Percentiles rank a stretch among this genome's conserved stretches.
phyloP scores from a whole-genome alignment of 2,329 filamentous ascomycete species.

The Waltergamsia citrina region DNA sequence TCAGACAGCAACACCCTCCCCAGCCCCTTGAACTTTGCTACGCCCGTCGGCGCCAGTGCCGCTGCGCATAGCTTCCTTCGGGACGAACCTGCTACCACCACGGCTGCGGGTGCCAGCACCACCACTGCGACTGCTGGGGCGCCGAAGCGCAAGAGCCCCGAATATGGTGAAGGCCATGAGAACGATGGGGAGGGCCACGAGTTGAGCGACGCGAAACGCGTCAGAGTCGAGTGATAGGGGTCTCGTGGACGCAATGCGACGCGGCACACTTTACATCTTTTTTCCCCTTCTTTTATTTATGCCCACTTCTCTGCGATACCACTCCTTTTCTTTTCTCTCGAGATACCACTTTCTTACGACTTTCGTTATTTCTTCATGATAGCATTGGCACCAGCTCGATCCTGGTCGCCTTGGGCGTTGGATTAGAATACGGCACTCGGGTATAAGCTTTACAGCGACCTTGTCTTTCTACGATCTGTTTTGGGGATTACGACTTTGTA shows the following conservation, averaged over 20 bases:
- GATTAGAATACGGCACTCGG: too few relatives aligned
- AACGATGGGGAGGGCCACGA: conserved; percentile 30
- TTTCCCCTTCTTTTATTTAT: conserved; percentile 1
- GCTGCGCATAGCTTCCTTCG: conserved; percentile 56
- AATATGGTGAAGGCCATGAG: conserved; percentile 30
- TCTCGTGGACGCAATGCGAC: too few relatives aligned
- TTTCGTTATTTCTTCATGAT: not conserved
- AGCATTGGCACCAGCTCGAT: not conserved
- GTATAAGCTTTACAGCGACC: too few relatives aligned
- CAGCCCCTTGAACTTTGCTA: conserved; percentile 87
- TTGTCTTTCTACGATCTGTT: too few relatives aligned
- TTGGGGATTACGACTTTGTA: not conserved
- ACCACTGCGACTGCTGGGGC: conserved; percentile 8
- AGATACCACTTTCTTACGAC: conserved; percentile 4
- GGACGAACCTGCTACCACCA: conserved; percentile 32
- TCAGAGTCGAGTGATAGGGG: conserved; percentile 41
- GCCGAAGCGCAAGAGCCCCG: conserved; percentile 49
- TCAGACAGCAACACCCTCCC: conserved; percentile 77
- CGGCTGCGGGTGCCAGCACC: conserved; percentile 9
- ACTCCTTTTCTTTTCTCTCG: not conserved
- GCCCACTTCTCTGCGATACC: not conserved
- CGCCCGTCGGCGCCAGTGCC: conserved; percentile 57
- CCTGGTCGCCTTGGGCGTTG: not conserved
- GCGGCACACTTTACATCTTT: conserved; percentile 1
- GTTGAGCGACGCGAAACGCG: conserved; percentile 39